Percentiles rank a stretch among this genome's conserved stretches.
phyloP scores from a whole-genome alignment of 179 eudicot genomes.

The Pouteria campechiana region DNA sequence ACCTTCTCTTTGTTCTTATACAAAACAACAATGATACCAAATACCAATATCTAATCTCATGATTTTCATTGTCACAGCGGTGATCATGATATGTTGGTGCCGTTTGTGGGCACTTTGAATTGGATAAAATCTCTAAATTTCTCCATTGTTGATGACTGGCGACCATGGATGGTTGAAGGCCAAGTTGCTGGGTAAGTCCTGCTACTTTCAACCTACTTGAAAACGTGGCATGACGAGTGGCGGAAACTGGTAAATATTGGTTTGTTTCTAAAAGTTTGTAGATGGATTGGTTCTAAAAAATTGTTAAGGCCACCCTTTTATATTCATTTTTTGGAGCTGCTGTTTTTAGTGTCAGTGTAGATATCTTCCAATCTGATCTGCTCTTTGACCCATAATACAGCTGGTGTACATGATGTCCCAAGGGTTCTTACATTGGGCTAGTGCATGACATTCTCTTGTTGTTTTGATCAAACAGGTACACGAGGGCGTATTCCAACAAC shows the following conservation, averaged over 20 bases:
- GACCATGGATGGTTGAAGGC: conserved; percentile 14
- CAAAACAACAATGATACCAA: too few species aligned
- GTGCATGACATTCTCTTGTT: background rate
- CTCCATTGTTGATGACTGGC: conserved; percentile 8
- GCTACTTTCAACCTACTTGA: background rate
- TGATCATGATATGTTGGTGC: conserved; percentile 21
- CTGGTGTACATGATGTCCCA: background rate
- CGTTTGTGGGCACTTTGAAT: conserved; percentile 10
- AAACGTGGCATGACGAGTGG: background rate
- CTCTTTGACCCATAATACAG: too few species aligned
- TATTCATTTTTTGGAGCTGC: background rate
- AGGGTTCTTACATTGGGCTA: conserved; percentile 6
- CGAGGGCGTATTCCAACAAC: conserved; percentile 2
- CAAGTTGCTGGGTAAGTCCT: conserved; percentile 22
- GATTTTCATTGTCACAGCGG: conserved; percentile 5
- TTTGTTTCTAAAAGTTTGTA: background rate
- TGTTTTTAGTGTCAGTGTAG: background rate
- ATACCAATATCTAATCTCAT: too few species aligned
- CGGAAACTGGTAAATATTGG: background rate
- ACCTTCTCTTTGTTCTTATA: too few species aligned
- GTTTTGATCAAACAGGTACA: background rate
- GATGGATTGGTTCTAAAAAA: background rate
- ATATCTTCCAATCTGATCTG: too few species aligned
- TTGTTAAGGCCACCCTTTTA: background rate
- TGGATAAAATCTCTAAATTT: conserved; percentile 19